These are phyloP conservation scores for Collybiopsis confluens DNA, from an alignment of 768 basidiomycete genomes.

Conservation along the genomic window DNA sequence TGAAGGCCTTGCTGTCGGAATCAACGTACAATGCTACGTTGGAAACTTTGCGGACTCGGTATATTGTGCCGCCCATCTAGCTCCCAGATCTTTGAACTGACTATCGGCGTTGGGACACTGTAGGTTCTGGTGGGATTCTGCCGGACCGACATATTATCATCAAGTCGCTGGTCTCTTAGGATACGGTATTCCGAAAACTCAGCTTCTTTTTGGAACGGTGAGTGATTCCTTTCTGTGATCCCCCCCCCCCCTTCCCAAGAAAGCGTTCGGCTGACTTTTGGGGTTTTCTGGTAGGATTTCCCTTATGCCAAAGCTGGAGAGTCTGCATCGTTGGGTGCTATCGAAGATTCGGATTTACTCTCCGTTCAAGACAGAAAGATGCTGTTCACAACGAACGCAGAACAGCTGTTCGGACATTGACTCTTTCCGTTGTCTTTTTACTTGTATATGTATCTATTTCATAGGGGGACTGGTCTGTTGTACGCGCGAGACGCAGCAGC, in stretches of 20 bases:
- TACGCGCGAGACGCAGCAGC: too few species aligned
- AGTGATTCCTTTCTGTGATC: conserved; percentile 1
- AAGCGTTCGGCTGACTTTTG: not conserved
- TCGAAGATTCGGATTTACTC: conserved; percentile 1
- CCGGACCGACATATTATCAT: conserved; percentile 32
- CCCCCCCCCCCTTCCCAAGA: not conserved
- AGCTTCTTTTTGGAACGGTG: conserved; percentile 32
- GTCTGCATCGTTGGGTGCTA: not conserved
- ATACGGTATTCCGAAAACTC: conserved; percentile 25
- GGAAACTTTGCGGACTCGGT: not conserved
- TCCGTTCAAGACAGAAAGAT: conserved; percentile 12
- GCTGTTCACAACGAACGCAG: conserved; percentile 16
- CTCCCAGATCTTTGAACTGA: too few species aligned
- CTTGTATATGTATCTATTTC: too few species aligned
- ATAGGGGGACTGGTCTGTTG: too few species aligned
- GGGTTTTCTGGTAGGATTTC: not conserved
- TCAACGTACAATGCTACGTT: conserved; percentile 24
- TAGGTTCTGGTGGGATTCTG: conserved; percentile 35
- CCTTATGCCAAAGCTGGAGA: not conserved
- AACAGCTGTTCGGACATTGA: conserved; percentile 15
- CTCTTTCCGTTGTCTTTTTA: too few species aligned
- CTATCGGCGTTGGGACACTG: too few species aligned
- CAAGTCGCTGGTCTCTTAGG: conserved; percentile 29
- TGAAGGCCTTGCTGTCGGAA: conserved; percentile 24
- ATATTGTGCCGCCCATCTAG: not conserved